Evolutionary conservation across 345 rosid species (phyloP), one percentile per base, ranked within the genome.

Genomic region (Anastatica hierochuntica): DNA sequence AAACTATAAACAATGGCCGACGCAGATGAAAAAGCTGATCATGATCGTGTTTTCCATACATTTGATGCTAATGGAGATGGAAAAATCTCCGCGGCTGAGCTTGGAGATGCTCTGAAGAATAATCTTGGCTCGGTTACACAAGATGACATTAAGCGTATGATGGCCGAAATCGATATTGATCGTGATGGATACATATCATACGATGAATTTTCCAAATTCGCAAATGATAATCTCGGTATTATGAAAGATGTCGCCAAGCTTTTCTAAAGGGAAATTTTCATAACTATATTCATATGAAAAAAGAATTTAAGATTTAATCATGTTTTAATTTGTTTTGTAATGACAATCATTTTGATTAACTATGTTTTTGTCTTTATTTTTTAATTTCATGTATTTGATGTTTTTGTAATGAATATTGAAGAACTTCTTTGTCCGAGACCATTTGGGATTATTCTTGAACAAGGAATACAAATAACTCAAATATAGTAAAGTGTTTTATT

Each of bases 161-260:
- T 90, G 98, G 74, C 69, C 0, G 96, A 87, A 76, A 87, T 90
- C 14, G 98, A 90, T 48, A 84, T 89, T 0, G 84, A 90, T 17
- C 95, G 96, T 4, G 95, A 90, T 46, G 98, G 98, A 7, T 75
- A 19, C 76, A 90, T 90, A 29, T 87, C 98, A 0, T 78, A 62
- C 38, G 15, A 81, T 23, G 98, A 87, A 54, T 90, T 76, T 73
- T 67, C 63, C 3, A 74, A 66, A 5, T 90, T 90, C 27, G 98
- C 98, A 10, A n/a, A 16, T 2, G 87, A 82, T 17, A 90, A 90
- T 66, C 77, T 74, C 12, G 95, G 89, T 33, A 69, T 90, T 37
- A 84, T 90, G 72, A 90, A 77, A 63, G 92, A 90, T 61, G 92
- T 84, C 17, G 92, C 98, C 35, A 84, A 90, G 67, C 73, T 90